A percentile compares a stretch with the other conserved stretches of the same genome.
Conservation (phyloP, 306 rosid species). For the Vigna angularis region DNA sequence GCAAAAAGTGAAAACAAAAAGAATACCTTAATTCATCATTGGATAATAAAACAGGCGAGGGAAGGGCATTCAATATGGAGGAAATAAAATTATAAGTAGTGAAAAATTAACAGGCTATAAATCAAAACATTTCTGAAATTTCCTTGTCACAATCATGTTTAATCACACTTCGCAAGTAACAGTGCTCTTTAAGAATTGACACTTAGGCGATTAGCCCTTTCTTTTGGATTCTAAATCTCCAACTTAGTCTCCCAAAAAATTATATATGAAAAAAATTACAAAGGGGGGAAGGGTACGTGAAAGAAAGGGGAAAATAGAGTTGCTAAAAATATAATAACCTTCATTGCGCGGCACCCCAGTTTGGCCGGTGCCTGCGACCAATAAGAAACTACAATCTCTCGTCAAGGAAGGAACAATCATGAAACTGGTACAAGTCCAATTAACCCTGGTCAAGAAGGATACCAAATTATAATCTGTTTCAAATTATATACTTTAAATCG, state of each 20-base stretch:
- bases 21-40: no score
- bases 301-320: not conserved
- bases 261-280: slow-evolving; percentile 33
- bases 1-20: no score
- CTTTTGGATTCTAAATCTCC: slow-evolving; percentile 29
- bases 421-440: slow-evolving; percentile 24
- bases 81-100: not conserved
- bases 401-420: slow-evolving; percentile 30
- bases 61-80: not conserved
- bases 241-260: slow-evolving; percentile 33
- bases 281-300: not conserved
- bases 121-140: slow-evolving; percentile 39
- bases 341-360: slow-evolving; percentile 14
- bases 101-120: slow-evolving; percentile 11
- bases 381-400: slow-evolving; percentile 2
- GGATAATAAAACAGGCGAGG: not conserved
- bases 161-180: slow-evolving; percentile 24
- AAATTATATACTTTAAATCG: slow-evolving; percentile 9
- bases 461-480: not conserved
- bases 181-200: slow-evolving; percentile 15
- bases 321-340: slow-evolving; percentile 37
- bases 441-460: slow-evolving; percentile 46
- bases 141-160: slow-evolving; percentile 32
- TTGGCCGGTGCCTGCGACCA: slow-evolving; percentile 41
- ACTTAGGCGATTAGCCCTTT: slow-evolving; percentile 35